phyloP scores from a whole-genome alignment of 345 rosid species.

The Diplotaxis tenuifolia region DNA sequence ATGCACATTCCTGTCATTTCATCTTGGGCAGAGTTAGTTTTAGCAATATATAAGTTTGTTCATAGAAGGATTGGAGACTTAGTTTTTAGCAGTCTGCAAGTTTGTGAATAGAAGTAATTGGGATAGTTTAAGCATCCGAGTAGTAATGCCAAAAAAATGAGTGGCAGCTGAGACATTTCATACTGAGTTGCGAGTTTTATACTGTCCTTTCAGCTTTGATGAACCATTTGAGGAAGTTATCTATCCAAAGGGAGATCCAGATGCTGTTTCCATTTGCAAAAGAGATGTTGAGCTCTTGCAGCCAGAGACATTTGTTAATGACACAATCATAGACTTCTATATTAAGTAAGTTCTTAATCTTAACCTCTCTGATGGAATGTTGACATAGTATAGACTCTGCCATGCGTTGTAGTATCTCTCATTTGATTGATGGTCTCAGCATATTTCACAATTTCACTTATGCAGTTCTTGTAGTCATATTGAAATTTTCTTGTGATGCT shows the following conservation, averaged over 20 bases:
- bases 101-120: not conserved
- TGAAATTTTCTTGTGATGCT: constrained; percentile 15
- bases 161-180: constrained; percentile 11
- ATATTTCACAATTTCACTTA: constrained; percentile 10
- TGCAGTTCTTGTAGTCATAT: constrained; percentile 25
- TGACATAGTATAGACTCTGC: constrained; percentile 1
- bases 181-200: constrained; percentile 20
- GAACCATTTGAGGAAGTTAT: constrained; percentile 81
- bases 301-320: constrained; percentile 94
- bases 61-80: not conserved
- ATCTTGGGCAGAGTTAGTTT: not conserved
- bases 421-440: constrained; percentile 4
- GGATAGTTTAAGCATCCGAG: not conserved
- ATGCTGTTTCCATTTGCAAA: constrained; percentile 93
- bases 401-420: constrained; percentile 11
- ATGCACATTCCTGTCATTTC: constrained; percentile 1
- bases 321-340: constrained; percentile 96
- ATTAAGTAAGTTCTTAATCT: constrained; percentile 61
- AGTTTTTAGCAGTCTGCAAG: not conserved
- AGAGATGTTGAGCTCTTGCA: constrained; percentile 91
- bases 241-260: constrained; percentile 89
- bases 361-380: constrained; percentile 14
- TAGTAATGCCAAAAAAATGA: not conserved
- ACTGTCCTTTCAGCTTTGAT: constrained; percentile 65
- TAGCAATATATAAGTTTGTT: constrained; percentile 7